Percentiles rank a stretch among this genome's conserved stretches.
These are phyloP conservation scores for Nicotiana benthamiana DNA, from an alignment of 257 asterid genomes.

Conservation along the genomic window DNA sequence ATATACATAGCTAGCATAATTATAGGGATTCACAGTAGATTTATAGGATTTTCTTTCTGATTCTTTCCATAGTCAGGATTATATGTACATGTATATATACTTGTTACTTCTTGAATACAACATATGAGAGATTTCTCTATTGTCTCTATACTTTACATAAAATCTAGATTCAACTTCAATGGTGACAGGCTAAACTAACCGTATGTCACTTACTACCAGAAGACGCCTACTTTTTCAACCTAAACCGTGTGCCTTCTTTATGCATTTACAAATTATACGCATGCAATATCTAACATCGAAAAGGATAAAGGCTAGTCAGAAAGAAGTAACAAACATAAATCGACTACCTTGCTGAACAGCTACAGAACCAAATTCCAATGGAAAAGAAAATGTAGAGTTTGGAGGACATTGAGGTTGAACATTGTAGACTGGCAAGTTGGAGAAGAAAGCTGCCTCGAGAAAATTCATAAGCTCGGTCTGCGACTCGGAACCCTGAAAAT, in stretches of 20 bases:
- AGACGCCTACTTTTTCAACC: neutral
- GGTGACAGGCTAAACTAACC: neutral
- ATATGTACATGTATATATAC: too few species aligned
- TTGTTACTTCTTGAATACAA: too few species aligned
- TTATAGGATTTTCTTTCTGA: too few species aligned
- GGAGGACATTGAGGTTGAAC: conserved; percentile 60
- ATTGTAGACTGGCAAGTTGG: conserved; percentile 40
- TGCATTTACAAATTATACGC: neutral
- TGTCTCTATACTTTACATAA: too few species aligned
- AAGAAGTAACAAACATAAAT: neutral
- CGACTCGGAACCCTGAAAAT: conserved; percentile 74
- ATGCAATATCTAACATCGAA: neutral
- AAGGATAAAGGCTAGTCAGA: neutral
- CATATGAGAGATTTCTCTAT: too few species aligned
- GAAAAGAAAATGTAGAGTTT: conserved; percentile 45
- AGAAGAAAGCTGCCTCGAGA: conserved; percentile 64
- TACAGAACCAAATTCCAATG: conserved; percentile 43
- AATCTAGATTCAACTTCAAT: neutral
- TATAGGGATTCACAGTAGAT: too few species aligned
- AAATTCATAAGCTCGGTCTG: conserved; percentile 31
- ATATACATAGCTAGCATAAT: too few species aligned
- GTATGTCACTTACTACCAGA: neutral
- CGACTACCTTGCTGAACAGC: conserved; percentile 48
- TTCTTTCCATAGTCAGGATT: too few species aligned
- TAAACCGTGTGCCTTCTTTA: neutral